phyloP scores from a whole-genome alignment of 2,329 filamentous ascomycete genomes.

The Trichoderma endophyticum region DNA sequence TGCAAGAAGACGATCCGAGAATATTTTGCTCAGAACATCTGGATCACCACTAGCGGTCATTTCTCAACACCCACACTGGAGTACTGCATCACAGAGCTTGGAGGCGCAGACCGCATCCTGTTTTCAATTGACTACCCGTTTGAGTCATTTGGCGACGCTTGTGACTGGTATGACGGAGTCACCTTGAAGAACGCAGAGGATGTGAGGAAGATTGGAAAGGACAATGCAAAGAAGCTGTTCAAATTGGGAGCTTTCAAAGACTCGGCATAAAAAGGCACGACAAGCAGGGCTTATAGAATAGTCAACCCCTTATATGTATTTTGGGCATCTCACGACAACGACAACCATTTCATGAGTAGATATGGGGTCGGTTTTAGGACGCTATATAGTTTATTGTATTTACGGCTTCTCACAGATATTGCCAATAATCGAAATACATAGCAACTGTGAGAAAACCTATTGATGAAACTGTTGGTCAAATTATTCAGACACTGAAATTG shows the following conservation, averaged over 20 bases:
- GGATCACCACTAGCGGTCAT: slow-evolving; percentile 56
- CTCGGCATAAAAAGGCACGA: slow-evolving; percentile 14
- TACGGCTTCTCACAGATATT: neutral
- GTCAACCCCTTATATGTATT: neutral
- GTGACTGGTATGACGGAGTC: slow-evolving; percentile 40
- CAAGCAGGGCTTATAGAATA: neutral
- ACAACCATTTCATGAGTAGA: neutral
- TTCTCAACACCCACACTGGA: slow-evolving; percentile 53
- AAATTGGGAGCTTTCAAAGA: slow-evolving; percentile 38
- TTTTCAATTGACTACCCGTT: slow-evolving; percentile 54
- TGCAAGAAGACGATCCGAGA: slow-evolving; percentile 50
- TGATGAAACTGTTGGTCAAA: neutral
- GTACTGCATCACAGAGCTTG: slow-evolving; percentile 47
- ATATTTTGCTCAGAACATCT: slow-evolving; percentile 55
- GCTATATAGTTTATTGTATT: neutral
- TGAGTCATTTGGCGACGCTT: slow-evolving; percentile 44
- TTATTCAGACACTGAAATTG: neutral
- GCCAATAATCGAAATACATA: neutral
- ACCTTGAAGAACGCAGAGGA: slow-evolving; percentile 35
- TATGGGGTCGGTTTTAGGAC: too few species aligned
- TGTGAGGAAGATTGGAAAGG: slow-evolving; percentile 40
- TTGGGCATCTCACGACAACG: neutral
- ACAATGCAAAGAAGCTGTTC: slow-evolving; percentile 42
- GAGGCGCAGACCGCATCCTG: slow-evolving; percentile 48
- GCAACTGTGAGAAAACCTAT: neutral